Conservation (phyloP, 306 rosid genomes). For the Fragaria vesca region DNA sequence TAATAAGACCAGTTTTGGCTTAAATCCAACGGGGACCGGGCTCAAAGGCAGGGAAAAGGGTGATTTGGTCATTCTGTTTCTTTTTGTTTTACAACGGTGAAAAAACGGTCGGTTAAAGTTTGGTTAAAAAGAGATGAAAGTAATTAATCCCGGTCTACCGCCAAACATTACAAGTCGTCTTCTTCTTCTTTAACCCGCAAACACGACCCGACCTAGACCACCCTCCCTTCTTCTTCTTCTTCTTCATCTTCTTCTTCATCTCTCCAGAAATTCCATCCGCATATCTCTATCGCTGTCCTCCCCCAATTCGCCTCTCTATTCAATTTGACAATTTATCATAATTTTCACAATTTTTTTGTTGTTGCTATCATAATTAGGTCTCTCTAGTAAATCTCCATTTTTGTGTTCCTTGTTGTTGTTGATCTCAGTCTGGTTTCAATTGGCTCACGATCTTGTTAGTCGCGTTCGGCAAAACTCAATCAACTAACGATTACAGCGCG, state of each 20-base stretch:
- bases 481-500: slow-evolving; percentile 4
- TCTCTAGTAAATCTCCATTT: slow-evolving; percentile 12
- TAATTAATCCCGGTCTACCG: slow-evolving; percentile 24
- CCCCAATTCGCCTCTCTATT: not conserved
- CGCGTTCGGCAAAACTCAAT: slow-evolving; percentile 12
- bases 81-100: no score
- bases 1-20: no score
- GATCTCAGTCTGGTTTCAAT: slow-evolving; percentile 32
- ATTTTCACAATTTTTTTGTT: slow-evolving; percentile 21
- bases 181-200: slow-evolving; percentile 13
- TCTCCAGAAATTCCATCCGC: slow-evolving; percentile 13
- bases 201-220: slow-evolving; percentile 29
- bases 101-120: not conserved
- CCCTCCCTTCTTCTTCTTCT: not conserved
- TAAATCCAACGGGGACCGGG: no score
- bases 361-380: slow-evolving; percentile 27
- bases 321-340: not conserved
- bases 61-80: no score
- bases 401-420: slow-evolving; percentile 21
- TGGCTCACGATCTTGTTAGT: slow-evolving; percentile 22
- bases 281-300: slow-evolving; percentile 30
- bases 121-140: not conserved
- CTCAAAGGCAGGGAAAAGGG: no score
- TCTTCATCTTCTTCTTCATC: not conserved
- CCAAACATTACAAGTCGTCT: slow-evolving; percentile 16